Conservation (phyloP, 2,329 filamentous ascomycete species). For the Penicillium glabrum region DNA sequence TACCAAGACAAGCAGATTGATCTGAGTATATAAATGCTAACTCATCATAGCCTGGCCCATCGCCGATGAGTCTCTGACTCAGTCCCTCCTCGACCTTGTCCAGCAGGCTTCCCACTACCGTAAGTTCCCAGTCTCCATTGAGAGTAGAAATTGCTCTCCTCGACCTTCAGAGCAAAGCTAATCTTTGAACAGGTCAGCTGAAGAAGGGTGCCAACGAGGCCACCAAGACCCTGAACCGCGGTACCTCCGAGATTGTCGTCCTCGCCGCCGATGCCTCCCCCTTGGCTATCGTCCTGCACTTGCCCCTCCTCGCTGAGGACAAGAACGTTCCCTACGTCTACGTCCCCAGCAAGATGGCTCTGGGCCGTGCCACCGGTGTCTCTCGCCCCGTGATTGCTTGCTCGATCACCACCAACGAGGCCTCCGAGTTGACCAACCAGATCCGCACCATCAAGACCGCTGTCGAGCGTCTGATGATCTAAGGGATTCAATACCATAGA, state of each 20-base stretch:
- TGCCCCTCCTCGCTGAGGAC: constrained; percentile 81
- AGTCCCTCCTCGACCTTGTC: constrained; percentile 79
- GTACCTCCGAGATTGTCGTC: constrained; percentile 85
- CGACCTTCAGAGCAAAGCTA: not conserved
- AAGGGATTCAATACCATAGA: constrained; percentile 39
- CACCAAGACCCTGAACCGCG: constrained; percentile 88
- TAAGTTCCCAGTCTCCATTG: not conserved
- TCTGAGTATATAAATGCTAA: not conserved
- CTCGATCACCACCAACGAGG: constrained; percentile 89
- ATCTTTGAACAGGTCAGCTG: constrained; percentile 54
- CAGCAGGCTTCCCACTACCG: constrained; percentile 62
- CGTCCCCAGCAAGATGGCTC: constrained; percentile 75
- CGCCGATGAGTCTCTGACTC: constrained; percentile 71
- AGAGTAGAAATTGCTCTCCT: not conserved
- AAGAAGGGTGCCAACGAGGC: constrained; percentile 87
- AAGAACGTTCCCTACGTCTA: constrained; percentile 73
- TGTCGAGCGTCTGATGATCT: constrained; percentile 94
- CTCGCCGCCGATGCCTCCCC: constrained; percentile 86
- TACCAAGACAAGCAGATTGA: not conserved
- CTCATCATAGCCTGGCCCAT: constrained; percentile 62
- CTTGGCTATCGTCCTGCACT: constrained; percentile 82
- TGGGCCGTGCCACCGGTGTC: constrained; percentile 88
- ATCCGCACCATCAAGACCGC: constrained; percentile 90
- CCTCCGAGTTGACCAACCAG: constrained; percentile 80
- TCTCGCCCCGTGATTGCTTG: constrained; percentile 82